phyloP scores from a whole-genome alignment of 768 basidiomycete species.

The Suillus lakei region DNA sequence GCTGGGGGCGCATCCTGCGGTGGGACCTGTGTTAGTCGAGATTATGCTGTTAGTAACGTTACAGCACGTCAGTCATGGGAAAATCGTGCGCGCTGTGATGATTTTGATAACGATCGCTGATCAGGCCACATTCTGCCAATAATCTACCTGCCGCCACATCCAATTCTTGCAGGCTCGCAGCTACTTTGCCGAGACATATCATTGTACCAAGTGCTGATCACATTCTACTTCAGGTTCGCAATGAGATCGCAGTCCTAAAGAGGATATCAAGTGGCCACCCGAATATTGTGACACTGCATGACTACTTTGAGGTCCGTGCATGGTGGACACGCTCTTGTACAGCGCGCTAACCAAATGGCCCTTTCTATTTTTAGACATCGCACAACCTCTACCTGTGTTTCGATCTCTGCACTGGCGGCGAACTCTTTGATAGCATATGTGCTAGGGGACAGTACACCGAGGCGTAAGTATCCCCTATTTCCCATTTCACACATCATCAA shows the following conservation, averaged over 20 bases:
- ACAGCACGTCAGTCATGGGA: conserved; percentile 10
- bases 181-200: conserved; percentile 16
- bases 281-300: conserved; percentile 93
- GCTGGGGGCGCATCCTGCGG: neutral
- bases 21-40: neutral
- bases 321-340: neutral
- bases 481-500: conserved; percentile 23
- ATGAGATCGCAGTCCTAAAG: conserved; percentile 96
- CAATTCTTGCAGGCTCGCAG: neutral
- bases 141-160: neutral
- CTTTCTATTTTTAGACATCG: conserved; percentile 58
- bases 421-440: conserved; percentile 99
- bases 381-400: conserved; percentile 95
- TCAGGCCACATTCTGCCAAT: conserved; percentile 13
- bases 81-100: conserved; percentile 15
- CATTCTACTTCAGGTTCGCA: conserved; percentile 72
- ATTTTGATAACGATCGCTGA: conserved; percentile 16
- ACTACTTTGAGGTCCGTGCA: conserved; percentile 87
- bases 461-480: conserved; percentile 54
- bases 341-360: conserved; percentile 1
- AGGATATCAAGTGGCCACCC: conserved; percentile 86
- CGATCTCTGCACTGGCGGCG: conserved; percentile 96
- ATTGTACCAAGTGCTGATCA: conserved; percentile 6
- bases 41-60: neutral
- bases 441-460: conserved; percentile 97